These are phyloP conservation scores for Butyriboletus loyo DNA, from an alignment of 768 basidiomycete species.

Conservation along the genomic window DNA sequence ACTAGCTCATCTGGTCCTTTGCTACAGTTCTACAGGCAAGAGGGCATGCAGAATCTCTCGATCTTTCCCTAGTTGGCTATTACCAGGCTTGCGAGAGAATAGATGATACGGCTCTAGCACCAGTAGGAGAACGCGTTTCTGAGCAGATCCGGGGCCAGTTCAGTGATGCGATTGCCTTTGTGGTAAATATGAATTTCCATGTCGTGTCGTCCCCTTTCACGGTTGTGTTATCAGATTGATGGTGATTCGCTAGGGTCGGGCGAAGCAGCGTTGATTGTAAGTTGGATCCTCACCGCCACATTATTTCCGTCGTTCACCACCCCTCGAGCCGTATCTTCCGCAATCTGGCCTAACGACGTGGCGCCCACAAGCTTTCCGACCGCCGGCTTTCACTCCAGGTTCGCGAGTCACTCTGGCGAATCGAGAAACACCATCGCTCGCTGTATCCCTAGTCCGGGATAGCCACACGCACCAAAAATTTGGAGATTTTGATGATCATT, in stretches of 20 bases:
- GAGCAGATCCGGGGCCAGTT: slow-evolving; percentile 53
- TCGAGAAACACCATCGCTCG: slow-evolving; percentile 43
- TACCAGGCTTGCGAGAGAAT: slow-evolving; percentile 71
- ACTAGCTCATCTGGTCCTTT: not conserved
- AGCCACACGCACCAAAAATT: slow-evolving; percentile 53
- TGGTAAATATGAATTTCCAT: slow-evolving; percentile 43
- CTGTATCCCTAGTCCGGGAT: slow-evolving; percentile 49
- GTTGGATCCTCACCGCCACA: slow-evolving; percentile 23
- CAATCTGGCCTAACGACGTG: slow-evolving; percentile 40
- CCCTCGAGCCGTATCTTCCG: slow-evolving; percentile 49
- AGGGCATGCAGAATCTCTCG: slow-evolving; percentile 53
- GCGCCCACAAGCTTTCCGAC: slow-evolving; percentile 42
- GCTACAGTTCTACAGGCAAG: slow-evolving; percentile 42
- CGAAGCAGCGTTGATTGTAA: slow-evolving; percentile 55
- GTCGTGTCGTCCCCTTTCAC: slow-evolving; percentile 7
- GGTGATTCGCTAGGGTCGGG: slow-evolving; percentile 52
- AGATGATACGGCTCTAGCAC: slow-evolving; percentile 58
- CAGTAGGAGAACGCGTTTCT: slow-evolving; percentile 63
- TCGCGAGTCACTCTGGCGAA: slow-evolving; percentile 49
- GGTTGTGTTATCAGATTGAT: slow-evolving; percentile 46
- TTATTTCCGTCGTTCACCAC: slow-evolving; percentile 1
- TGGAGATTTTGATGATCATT: slow-evolving; percentile 80
- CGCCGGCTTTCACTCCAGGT: slow-evolving; percentile 42
- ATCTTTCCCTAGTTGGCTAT: slow-evolving; percentile 62
- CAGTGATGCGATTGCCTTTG: slow-evolving; percentile 61